phyloP scores from a whole-genome alignment of 148 eudicot genomes.

The Camellia sinensis region DNA sequence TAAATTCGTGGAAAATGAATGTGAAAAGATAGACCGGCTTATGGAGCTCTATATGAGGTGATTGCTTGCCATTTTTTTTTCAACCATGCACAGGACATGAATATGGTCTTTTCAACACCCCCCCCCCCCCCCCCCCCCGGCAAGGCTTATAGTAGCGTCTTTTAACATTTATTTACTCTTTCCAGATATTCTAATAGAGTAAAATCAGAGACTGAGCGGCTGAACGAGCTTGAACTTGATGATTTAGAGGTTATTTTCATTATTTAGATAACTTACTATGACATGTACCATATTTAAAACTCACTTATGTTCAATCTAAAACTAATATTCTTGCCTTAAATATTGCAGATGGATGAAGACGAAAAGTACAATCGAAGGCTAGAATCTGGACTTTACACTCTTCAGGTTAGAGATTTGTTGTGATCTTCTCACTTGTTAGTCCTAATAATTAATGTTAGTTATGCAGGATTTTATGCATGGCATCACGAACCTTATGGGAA shows the following conservation, averaged over 20 bases:
- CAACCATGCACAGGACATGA: neutral
- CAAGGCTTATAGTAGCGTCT: neutral
- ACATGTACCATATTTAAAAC: neutral
- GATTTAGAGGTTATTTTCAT: slow-evolving; percentile 73
- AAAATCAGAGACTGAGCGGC: slow-evolving; percentile 72
- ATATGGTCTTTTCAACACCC: neutral
- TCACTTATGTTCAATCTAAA: neutral
- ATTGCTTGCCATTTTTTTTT: slow-evolving; percentile 8
- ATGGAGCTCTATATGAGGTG: slow-evolving; percentile 96
- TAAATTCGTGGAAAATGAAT: slow-evolving; percentile 93
- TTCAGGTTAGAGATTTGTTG: slow-evolving; percentile 54
- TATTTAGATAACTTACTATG: slow-evolving; percentile 3
- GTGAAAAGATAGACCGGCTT: slow-evolving; percentile 94
- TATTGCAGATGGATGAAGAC: slow-evolving; percentile 88
- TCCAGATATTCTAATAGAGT: slow-evolving; percentile 86
- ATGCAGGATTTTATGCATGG: neutral
- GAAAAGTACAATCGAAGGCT: slow-evolving; percentile 81
- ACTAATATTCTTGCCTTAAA: slow-evolving; percentile 18
- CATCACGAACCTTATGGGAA: neutral
- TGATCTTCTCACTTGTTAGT: neutral
- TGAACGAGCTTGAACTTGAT: slow-evolving; percentile 77
- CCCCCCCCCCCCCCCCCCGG: neutral
- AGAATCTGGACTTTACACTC: slow-evolving; percentile 92
- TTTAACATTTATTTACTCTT: slow-evolving; percentile 13
- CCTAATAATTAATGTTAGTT: neutral